These are phyloP conservation scores for Sporothrix protearum DNA, from an alignment of 2,329 filamentous ascomycete species.

Conservation along the genomic window DNA sequence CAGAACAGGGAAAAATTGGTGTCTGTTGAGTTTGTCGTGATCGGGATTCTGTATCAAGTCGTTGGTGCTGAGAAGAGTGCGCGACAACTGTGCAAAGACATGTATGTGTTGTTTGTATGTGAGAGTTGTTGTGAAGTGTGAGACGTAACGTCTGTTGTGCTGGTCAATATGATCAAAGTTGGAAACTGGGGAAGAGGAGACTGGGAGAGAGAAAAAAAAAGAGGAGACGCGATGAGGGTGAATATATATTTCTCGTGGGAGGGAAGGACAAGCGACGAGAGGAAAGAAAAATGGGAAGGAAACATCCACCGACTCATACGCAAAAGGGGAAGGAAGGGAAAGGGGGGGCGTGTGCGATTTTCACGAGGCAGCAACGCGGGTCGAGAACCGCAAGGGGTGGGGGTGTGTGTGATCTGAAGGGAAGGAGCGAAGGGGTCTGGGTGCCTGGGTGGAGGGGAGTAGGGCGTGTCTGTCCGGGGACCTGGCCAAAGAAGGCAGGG, in stretches of 20 bases:
- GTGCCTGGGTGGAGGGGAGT: slow-evolving; percentile 1
- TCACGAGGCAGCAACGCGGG: slow-evolving; percentile 23
- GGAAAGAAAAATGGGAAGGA: not conserved
- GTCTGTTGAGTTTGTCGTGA: slow-evolving; percentile 30
- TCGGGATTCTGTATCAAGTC: slow-evolving; percentile 2
- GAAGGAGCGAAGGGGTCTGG: not conserved
- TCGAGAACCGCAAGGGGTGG: slow-evolving; percentile 6
- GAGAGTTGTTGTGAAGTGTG: not conserved
- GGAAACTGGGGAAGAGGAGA: slow-evolving; percentile 13
- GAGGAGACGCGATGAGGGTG: slow-evolving; percentile 15
- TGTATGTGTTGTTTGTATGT: slow-evolving; percentile 10
- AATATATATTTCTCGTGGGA: slow-evolving; percentile 18
- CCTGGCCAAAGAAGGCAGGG: not conserved
- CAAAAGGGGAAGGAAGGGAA: slow-evolving; percentile 10
- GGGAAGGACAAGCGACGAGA: not conserved
- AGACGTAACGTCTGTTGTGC: not conserved
- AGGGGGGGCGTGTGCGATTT: slow-evolving; percentile 25
- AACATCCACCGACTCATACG: not conserved
- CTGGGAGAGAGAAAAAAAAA: not conserved
- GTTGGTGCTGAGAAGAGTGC: not conserved
- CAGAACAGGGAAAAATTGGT: not conserved
- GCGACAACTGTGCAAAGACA: slow-evolving; percentile 15
- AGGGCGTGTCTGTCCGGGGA: not conserved
- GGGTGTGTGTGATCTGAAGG: not conserved
- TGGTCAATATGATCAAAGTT: not conserved